Conservation (phyloP, 331 rosid species). For the Cucumis variabilis region DNA sequence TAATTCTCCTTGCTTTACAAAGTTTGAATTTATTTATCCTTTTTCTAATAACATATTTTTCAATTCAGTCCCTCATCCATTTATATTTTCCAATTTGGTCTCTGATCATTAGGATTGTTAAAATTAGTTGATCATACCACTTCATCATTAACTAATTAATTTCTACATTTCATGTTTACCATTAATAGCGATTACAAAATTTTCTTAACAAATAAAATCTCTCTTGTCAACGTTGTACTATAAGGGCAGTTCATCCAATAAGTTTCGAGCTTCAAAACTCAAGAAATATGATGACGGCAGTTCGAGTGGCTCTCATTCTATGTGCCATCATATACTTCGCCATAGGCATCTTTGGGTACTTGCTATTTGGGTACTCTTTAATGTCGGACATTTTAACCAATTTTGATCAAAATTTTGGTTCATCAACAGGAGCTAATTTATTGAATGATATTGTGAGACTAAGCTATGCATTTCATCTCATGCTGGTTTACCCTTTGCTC, state of each 20-base stretch:
- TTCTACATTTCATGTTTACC: too few species aligned
- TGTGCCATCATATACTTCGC: slow-evolving; percentile 69
- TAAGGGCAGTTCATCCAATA: slow-evolving; percentile 84
- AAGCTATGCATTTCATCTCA: slow-evolving; percentile 88
- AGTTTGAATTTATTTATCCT: too few species aligned
- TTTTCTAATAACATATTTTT: too few species aligned
- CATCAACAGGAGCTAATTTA: slow-evolving; percentile 54
- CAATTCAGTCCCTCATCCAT: too few species aligned
- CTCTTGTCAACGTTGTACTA: background rate
- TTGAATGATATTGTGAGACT: slow-evolving; percentile 68
- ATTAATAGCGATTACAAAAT: too few species aligned
- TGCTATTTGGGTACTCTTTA: slow-evolving; percentile 82
- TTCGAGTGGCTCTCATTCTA: slow-evolving; percentile 65
- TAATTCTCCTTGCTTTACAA: too few species aligned
- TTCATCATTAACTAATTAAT: too few species aligned
- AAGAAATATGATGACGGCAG: slow-evolving; percentile 73
- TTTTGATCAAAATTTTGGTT: slow-evolving; percentile 65
- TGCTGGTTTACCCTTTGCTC: slow-evolving; percentile 85
- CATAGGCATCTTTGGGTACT: slow-evolving; percentile 86
- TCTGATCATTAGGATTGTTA: too few species aligned
- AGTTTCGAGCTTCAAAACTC: slow-evolving; percentile 75
- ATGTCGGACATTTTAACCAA: slow-evolving; percentile 80
- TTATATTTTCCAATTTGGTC: too few species aligned
- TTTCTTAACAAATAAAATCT: too few species aligned
- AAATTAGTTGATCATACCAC: too few species aligned